Conservation (phyloP, 2,329 filamentous ascomycete genomes). For the Sporothrix luriei region DNA sequence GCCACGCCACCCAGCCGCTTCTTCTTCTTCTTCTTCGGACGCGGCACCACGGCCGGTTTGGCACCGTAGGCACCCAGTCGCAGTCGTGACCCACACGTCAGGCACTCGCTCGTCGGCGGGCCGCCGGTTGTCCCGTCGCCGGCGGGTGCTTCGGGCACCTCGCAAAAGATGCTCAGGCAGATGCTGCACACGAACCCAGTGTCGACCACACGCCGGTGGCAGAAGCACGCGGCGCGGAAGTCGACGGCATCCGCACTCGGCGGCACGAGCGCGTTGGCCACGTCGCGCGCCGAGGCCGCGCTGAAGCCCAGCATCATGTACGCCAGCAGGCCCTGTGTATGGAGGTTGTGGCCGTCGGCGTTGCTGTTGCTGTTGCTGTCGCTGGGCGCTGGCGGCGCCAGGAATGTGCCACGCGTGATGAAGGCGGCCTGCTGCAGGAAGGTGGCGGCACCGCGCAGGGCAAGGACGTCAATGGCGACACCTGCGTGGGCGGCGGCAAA, state of each 20-base stretch:
- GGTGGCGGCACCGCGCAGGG: conserved; percentile 81
- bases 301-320: conserved; percentile 91
- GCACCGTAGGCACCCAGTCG: conserved; percentile 73
- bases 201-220: conserved; percentile 87
- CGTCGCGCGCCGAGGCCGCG: conserved; percentile 41
- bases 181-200: conserved; percentile 95
- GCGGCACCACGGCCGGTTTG: conserved; percentile 73
- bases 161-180: conserved; percentile 91
- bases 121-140: background rate
- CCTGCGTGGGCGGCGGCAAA: conserved; percentile 88
- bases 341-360: conserved; percentile 51
- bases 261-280: conserved; percentile 58
- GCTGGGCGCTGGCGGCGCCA: conserved; percentile 47
- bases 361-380: too few relatives aligned
- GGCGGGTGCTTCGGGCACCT: conserved; percentile 48
- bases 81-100: conserved; percentile 81
- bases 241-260: conserved; percentile 87
- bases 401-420: conserved; percentile 62
- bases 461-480: conserved; percentile 90
- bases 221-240: conserved; percentile 98
- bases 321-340: conserved; percentile 75
- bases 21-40: conserved; percentile 77
- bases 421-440: conserved; percentile 87
- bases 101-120: conserved; percentile 62
- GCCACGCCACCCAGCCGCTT: conserved; percentile 56